phyloP scores from a whole-genome alignment of 768 basidiomycete species.

The Hygrocybe punicea region DNA sequence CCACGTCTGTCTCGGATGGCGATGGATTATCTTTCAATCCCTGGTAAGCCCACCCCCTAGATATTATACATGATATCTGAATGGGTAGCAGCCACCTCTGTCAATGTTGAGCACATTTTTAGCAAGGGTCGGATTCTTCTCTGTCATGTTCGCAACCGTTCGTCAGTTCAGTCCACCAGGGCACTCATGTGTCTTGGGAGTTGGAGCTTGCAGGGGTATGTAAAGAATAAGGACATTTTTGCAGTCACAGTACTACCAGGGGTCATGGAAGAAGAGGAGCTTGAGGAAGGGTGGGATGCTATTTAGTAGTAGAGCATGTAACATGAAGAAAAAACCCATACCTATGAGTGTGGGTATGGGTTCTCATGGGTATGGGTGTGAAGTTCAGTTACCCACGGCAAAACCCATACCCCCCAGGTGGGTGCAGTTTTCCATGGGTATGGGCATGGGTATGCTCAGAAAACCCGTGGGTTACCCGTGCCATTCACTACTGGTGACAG shows the following conservation, averaged over 20 bases:
- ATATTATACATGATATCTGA: slow-evolving; percentile 6
- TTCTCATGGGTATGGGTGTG: no score
- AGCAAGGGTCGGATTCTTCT: slow-evolving; percentile 25
- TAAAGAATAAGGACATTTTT: slow-evolving; percentile 27
- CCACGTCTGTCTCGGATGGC: slow-evolving; percentile 35
- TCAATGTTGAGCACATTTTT: slow-evolving; percentile 30
- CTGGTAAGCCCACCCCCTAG: slow-evolving; percentile 21
- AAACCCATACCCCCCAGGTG: slow-evolving; percentile 1
- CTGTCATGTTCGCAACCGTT: slow-evolving; percentile 23
- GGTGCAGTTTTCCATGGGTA: neutral
- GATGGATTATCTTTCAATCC: slow-evolving; percentile 32
- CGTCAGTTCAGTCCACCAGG: slow-evolving; percentile 23
- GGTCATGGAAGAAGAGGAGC: slow-evolving; percentile 8
- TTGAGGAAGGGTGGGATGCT: slow-evolving; percentile 18
- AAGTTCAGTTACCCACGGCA: neutral
- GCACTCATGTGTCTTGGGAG: slow-evolving; percentile 32
- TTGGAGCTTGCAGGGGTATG: slow-evolving; percentile 28
- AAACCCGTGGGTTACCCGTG: slow-evolving; percentile 1
- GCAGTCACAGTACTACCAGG: slow-evolving; percentile 12
- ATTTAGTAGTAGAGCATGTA: slow-evolving; percentile 1
- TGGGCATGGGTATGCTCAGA: neutral
- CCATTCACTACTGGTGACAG: slow-evolving; percentile 4
- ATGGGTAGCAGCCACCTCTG: slow-evolving; percentile 26
- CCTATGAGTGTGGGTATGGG: no score
- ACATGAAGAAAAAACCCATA: no score